Evolutionary conservation across 2,329 filamentous ascomycete genomes (phyloP).

Genomic region (Cladosporium sp.): DNA sequence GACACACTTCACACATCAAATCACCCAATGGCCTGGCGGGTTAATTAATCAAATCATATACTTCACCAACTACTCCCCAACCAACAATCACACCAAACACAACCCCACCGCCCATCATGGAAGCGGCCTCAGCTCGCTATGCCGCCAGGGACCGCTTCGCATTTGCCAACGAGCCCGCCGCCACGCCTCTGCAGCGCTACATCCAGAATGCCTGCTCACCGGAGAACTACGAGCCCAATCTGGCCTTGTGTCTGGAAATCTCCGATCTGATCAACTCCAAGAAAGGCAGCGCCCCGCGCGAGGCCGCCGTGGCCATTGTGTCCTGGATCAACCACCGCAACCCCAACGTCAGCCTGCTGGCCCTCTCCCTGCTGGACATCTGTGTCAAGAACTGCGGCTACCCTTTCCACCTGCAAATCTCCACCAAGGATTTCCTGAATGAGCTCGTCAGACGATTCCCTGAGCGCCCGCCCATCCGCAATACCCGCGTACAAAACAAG

Average conservation of each 20-base stretch:
- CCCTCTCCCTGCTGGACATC: constrained; percentile 87
- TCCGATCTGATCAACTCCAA: constrained; percentile 94
- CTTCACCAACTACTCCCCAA: not conserved
- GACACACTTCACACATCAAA: not conserved
- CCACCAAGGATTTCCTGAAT: constrained; percentile 97
- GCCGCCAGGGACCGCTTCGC: constrained; percentile 91
- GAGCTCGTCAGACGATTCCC: constrained; percentile 95
- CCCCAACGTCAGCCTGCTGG: constrained; percentile 86
- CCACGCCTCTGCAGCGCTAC: constrained; percentile 87
- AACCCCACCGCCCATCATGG: constrained; percentile 49
- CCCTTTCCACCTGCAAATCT: constrained; percentile 96
- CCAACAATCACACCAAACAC: not conserved
- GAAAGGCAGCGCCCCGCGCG: constrained; percentile 90
- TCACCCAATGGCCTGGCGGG: not conserved
- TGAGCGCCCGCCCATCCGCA: constrained; percentile 80
- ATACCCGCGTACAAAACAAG: constrained; percentile 81
- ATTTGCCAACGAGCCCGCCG: constrained; percentile 67
- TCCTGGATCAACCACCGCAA: constrained; percentile 96
- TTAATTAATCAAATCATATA: not conserved
- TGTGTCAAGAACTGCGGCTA: constrained; percentile 99
- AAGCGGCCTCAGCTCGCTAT: constrained; percentile 92
- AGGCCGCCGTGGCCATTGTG: constrained; percentile 89
- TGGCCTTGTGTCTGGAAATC: constrained; percentile 94
- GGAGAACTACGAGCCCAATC: constrained; percentile 96
- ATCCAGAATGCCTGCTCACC: constrained; percentile 95